A percentile compares a stretch with the other conserved stretches of the same genome.
Conservation (phyloP, 352 stramenopile species). For the Phytophthora cactorum region DNA sequence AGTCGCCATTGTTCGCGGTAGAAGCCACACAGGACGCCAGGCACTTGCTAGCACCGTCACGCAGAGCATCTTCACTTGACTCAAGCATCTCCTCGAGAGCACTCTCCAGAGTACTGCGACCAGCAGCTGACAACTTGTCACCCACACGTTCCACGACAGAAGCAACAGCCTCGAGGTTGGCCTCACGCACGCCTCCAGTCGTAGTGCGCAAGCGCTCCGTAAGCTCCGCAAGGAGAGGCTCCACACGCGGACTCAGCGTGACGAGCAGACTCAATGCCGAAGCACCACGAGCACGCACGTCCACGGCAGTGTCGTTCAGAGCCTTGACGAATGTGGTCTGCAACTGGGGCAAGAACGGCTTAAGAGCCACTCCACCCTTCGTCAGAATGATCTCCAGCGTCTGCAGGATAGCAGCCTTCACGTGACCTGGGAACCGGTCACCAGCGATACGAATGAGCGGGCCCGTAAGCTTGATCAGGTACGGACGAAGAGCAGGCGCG, state of each 20-base stretch:
- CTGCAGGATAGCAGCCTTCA: slow-evolving; percentile 98
- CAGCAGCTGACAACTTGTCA: slow-evolving; percentile 69
- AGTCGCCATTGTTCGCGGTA: slow-evolving; percentile 46
- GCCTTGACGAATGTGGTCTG: slow-evolving; percentile 99
- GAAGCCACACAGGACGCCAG: slow-evolving; percentile 63
- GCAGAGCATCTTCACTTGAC: slow-evolving; percentile 65
- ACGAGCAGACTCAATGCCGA: slow-evolving; percentile 94
- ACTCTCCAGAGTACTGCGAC: slow-evolving; percentile 58
- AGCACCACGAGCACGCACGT: slow-evolving; percentile 92
- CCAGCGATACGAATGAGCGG: slow-evolving; percentile 99
- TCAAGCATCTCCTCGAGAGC: slow-evolving; percentile 74
- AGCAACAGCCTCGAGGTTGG: slow-evolving; percentile 75
- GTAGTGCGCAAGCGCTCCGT: slow-evolving; percentile 78
- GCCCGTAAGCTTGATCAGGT: slow-evolving; percentile 98
- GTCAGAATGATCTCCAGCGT: slow-evolving; percentile 96
- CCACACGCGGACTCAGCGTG: slow-evolving; percentile 93
- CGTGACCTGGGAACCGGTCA: slow-evolving; percentile 96
- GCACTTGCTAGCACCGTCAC: slow-evolving; percentile 71
- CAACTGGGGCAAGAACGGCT: slow-evolving; percentile 99
- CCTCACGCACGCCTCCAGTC: slow-evolving; percentile 72
- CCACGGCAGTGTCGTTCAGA: slow-evolving; percentile 95
- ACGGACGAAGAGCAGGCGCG: slow-evolving; percentile 89
- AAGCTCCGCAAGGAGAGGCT: slow-evolving; percentile 97
- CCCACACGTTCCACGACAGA: slow-evolving; percentile 71
- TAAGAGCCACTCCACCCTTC: slow-evolving; percentile 96